These are phyloP conservation scores for Aureobasidium sp. DNA, from an alignment of 2,329 filamentous ascomycete species.

Conservation along the genomic window DNA sequence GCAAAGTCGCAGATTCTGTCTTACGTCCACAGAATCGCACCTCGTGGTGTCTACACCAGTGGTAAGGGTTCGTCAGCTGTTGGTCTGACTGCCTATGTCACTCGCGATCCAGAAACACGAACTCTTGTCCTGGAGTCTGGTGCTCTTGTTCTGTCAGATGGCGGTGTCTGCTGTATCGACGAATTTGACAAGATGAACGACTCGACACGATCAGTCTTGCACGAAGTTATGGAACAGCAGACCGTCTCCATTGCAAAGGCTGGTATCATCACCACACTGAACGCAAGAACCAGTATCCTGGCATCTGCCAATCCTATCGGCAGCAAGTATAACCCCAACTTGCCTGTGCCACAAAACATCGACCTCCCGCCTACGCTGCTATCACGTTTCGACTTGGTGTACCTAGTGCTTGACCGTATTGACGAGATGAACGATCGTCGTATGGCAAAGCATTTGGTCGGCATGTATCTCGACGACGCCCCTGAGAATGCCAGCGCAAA, in stretches of 20 bases:
- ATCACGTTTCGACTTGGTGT: conserved; percentile 94
- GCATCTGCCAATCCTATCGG: conserved; percentile 97
- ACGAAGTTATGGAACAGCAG: conserved; percentile 86
- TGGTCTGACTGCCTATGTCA: conserved; percentile 74
- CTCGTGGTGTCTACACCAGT: conserved; percentile 79
- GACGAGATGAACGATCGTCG: conserved; percentile 86
- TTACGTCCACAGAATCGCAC: conserved; percentile 97
- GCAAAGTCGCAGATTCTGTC: conserved; percentile 95
- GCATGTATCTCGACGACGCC: conserved; percentile 93
- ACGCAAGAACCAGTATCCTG: conserved; percentile 90
- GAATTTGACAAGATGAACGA: conserved; percentile 90
- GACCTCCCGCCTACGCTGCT: conserved; percentile 91
- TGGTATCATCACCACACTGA: conserved; percentile 92
- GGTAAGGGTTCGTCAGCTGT: conserved; percentile 76
- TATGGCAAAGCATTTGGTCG: conserved; percentile 83
- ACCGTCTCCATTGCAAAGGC: conserved; percentile 84
- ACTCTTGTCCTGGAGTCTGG: conserved; percentile 80
- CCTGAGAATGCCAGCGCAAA: conserved; percentile 73
- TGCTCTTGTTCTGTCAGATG: conserved; percentile 72
- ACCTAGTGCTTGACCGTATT: conserved; percentile 88
- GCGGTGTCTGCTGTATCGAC: conserved; percentile 80
- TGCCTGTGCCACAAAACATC: conserved; percentile 96
- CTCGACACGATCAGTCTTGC: conserved; percentile 71
- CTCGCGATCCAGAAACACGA: conserved; percentile 76
- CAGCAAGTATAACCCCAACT: conserved; percentile 91